Percentiles rank a stretch among this genome's conserved stretches.
These are phyloP conservation scores for Fusarium duplospermum DNA, from an alignment of 2,329 filamentous ascomycete species.

Conservation along the genomic window DNA sequence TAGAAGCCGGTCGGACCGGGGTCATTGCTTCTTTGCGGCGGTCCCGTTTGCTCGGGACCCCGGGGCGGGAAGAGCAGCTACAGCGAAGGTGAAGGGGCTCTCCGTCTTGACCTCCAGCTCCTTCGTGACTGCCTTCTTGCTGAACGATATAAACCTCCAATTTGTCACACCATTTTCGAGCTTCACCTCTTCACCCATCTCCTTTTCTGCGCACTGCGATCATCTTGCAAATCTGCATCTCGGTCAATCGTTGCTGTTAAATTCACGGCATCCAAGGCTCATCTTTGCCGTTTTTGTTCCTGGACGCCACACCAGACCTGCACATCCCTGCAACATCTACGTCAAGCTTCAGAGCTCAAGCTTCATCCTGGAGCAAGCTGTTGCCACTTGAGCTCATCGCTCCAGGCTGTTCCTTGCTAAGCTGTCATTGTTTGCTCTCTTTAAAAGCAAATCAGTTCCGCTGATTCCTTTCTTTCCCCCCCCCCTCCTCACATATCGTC, in stretches of 20 bases:
- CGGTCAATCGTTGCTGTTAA: conserved; percentile 20
- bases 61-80: conserved; percentile 1
- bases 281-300: conserved; percentile 37
- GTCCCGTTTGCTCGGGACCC: conserved; percentile 14
- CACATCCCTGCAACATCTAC: conserved; percentile 31
- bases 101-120: background rate
- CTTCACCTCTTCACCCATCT: background rate
- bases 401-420: background rate
- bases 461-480: background rate
- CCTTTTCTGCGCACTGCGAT: background rate
- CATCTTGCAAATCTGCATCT: background rate
- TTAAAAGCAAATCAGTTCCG: conserved; percentile 17
- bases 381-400: conserved; percentile 30
- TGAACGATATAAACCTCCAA: conserved; percentile 3
- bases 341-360: conserved; percentile 33
- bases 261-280: conserved; percentile 7
- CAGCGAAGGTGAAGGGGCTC: background rate
- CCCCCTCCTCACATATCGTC: background rate
- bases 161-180: background rate
- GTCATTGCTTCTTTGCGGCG: conserved; percentile 12
- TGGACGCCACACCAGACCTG: conserved; percentile 23
- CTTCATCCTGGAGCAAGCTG: conserved; percentile 19
- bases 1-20: conserved; percentile 16
- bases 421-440: conserved; percentile 11
- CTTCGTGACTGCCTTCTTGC: background rate